Conservation (phyloP, 2,329 filamentous ascomycete genomes). For the Clonostachys chloroleuca region DNA sequence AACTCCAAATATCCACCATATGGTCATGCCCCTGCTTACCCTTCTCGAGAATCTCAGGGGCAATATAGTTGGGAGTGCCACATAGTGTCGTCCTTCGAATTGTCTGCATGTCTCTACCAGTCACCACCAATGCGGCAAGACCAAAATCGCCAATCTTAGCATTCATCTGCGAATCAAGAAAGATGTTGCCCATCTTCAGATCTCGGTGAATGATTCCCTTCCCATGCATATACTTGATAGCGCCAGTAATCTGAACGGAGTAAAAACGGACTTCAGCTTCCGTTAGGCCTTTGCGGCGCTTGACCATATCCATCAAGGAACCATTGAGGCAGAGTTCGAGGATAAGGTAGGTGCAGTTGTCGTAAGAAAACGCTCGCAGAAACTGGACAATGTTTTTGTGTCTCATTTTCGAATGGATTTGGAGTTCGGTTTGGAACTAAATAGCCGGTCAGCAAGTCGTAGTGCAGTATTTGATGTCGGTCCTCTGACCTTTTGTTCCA, state of each 20-base stretch:
- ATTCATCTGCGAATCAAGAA: slow-evolving; percentile 92
- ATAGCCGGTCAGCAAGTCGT: slow-evolving; percentile 7
- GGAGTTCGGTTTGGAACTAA: slow-evolving; percentile 76
- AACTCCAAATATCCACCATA: slow-evolving; percentile 97
- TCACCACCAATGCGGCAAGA: slow-evolving; percentile 84
- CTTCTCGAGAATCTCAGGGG: slow-evolving; percentile 92
- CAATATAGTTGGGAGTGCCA: slow-evolving; percentile 97
- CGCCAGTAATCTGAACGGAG: slow-evolving; percentile 89
- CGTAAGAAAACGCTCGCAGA: slow-evolving; percentile 86
- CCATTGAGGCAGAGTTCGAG: slow-evolving; percentile 94
- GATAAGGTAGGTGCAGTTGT: slow-evolving; percentile 86
- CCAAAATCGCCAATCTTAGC: slow-evolving; percentile 98
- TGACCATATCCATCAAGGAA: slow-evolving; percentile 96
- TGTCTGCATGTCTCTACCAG: slow-evolving; percentile 82
- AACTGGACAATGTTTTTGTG: slow-evolving; percentile 97
- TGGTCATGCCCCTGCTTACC: slow-evolving; percentile 93
- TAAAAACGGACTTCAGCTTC: slow-evolving; percentile 94
- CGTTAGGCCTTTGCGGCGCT: slow-evolving; percentile 82
- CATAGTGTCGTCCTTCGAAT: slow-evolving; percentile 88
- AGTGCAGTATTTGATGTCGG: neutral
- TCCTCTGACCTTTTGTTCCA: slow-evolving; percentile 70
- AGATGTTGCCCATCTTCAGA: slow-evolving; percentile 97
- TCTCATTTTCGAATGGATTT: slow-evolving; percentile 97
- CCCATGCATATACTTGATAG: slow-evolving; percentile 96
- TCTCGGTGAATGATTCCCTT: slow-evolving; percentile 96